Evolutionary conservation across 768 basidiomycete species (phyloP), one percentile per base, ranked within the genome.

Genomic region (Pleurotus pulmonarius): DNA sequence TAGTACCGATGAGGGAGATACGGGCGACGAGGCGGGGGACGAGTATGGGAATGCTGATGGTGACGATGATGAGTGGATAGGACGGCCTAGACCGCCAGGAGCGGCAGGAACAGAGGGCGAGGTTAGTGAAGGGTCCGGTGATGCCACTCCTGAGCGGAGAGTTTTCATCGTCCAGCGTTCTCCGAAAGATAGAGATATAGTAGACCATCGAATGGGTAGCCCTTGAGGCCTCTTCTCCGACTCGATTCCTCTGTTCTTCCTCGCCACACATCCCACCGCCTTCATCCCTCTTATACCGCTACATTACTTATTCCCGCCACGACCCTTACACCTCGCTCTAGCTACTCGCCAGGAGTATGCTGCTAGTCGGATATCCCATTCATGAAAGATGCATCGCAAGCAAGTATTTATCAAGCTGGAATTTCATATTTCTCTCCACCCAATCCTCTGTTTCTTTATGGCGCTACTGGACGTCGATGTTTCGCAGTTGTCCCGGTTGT

Each of bases 141-240:
- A 66, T 43, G 47, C 59, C 52, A 66, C 64, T 8, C 66, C 65
- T 24, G 68, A 70, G 56, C 53, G 65, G 57, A 57, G 61, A 58
- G 24, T 58, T 49, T 25, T 55, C 58, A 9, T 56, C 57, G 58
- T 60, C 55, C 40, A 54, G 43, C 18, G 62, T 55, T 48, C 52
- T 52, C 29, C 43, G 26, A 46, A 55, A 46, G 43, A 55, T 34
- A 55, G 54, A 34, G 54, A 55, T 25, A 46, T 45, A 44, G 54
- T 55, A n/a, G 61, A 51, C 13, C 48, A 58, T 16, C 59, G 56
- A 18, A 60, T 62, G 57, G 56, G 48, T 26, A 62, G 61, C 43
- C 58, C 59, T 20, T 63, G 53, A 58, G 41, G 24, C n/a, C 8
- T 22, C 40, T 15, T 22, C 40, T 15, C 11, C 38, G 18, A 12